These are phyloP conservation scores for Glonium stellatum DNA, from an alignment of 495 filamentous ascomycete genomes.

Conservation along the genomic window DNA sequence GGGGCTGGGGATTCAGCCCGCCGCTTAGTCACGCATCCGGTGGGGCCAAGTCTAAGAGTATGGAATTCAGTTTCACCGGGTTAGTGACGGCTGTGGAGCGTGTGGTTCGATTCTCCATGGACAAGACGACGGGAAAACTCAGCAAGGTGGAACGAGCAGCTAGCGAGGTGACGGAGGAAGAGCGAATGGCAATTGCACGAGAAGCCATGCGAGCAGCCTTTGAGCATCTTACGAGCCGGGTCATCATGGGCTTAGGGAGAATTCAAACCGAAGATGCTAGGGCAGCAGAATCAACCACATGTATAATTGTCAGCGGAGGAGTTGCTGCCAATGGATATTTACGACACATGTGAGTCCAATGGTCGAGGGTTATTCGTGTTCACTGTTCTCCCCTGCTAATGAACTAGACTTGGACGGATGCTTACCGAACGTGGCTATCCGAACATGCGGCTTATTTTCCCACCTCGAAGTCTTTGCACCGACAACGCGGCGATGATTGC, in stretches of 20 bases:
- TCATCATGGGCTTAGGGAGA: constrained; percentile 57
- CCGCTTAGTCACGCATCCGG: constrained; percentile 46
- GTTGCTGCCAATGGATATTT: constrained; percentile 81
- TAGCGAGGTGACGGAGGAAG: constrained; percentile 35
- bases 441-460: constrained; percentile 59
- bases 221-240: constrained; percentile 72
- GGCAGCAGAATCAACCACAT: constrained; percentile 37
- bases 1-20: constrained; percentile 52
- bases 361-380: neutral
- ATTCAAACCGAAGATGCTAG: constrained; percentile 20
- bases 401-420: constrained; percentile 15
- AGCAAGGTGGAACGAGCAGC: constrained; percentile 7
- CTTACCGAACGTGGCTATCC: constrained; percentile 57
- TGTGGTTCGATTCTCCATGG: constrained; percentile 38
- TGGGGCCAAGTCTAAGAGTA: constrained; percentile 31
- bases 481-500: constrained; percentile 99
- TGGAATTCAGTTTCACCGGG: constrained; percentile 61
- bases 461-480: constrained; percentile 70
- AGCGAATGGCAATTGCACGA: constrained; percentile 58
- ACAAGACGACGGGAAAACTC: constrained; percentile 20
- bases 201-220: constrained; percentile 74
- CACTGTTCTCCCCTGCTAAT: neutral
- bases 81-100: constrained; percentile 49
- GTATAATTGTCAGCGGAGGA: constrained; percentile 78
- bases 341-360: constrained; percentile 45